These are phyloP conservation scores for Acanthamoeba polyphaga DNA, from an alignment of 208 protist species.

Conservation along the genomic window DNA sequence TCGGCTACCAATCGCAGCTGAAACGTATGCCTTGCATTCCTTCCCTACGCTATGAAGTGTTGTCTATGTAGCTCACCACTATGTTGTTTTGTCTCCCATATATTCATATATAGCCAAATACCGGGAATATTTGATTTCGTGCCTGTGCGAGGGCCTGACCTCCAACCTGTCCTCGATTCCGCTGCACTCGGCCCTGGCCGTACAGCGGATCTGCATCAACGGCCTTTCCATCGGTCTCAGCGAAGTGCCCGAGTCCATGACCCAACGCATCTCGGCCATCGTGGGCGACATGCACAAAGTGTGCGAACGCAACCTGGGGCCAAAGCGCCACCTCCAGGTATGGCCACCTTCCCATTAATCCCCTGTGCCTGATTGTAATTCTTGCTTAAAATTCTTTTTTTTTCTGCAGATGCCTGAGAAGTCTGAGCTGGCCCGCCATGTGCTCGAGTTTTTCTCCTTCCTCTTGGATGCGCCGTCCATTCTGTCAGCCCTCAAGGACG, in stretches of 20 bases:
- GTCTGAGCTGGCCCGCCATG: constrained; percentile 54
- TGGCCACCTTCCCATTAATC: neutral
- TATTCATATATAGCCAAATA: neutral
- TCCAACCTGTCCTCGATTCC: neutral
- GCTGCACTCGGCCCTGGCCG: neutral
- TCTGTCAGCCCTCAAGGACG: constrained; percentile 6
- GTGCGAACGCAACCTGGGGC: neutral
- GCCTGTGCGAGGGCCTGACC: constrained; percentile 17
- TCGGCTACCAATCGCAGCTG: constrained; percentile 56
- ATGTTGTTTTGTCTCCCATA: neutral
- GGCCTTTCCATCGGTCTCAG: constrained; percentile 7
- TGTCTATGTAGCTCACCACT: neutral
- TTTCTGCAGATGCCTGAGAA: neutral
- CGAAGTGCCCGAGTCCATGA: constrained; percentile 49
- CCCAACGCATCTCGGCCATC: constrained; percentile 25
- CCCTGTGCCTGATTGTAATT: neutral
- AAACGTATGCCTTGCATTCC: neutral
- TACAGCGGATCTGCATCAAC: constrained; percentile 34
- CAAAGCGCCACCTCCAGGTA: neutral
- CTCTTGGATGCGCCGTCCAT: constrained; percentile 28
- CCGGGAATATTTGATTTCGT: constrained; percentile 6
- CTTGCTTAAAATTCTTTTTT: neutral
- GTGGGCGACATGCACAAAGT: constrained; percentile 37
- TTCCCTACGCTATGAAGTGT: neutral
- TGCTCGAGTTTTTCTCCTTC: constrained; percentile 44